These are phyloP conservation scores for Chloris gayana DNA, from an alignment of 176 grass and related monocot genomes.

Conservation along the genomic window DNA sequence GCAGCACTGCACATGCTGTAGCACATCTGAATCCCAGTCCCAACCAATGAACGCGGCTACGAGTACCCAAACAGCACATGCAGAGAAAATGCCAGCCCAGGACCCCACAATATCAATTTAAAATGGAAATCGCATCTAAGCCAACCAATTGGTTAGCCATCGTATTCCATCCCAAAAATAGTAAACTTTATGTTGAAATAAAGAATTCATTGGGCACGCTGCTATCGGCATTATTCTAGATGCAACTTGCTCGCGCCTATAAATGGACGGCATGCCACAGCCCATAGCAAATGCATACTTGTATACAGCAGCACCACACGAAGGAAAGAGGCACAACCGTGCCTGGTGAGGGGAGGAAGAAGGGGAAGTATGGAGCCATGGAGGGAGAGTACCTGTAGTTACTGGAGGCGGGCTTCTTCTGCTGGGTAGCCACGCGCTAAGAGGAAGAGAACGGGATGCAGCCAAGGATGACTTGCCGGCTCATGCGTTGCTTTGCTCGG, in stretches of 20 bases:
- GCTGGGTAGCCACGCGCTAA: constrained; percentile 50
- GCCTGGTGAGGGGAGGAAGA: constrained; percentile 1
- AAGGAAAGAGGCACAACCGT: constrained; percentile 30
- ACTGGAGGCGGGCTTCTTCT: background rate
- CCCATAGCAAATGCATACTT: constrained; percentile 26
- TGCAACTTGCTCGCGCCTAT: constrained; percentile 47
- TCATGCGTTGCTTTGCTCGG: constrained; percentile 14
- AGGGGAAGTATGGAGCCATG: background rate
- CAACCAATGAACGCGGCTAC: constrained; percentile 19
- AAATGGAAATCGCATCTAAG: constrained; percentile 20
- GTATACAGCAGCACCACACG: constrained; percentile 14
- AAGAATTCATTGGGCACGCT: constrained; percentile 3
- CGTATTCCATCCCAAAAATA: constrained; percentile 42
- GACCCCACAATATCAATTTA: constrained; percentile 9
- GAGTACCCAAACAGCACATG: constrained; percentile 9
- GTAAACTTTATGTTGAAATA: constrained; percentile 37
- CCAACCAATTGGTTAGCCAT: constrained; percentile 23
- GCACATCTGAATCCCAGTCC: constrained; percentile 6
- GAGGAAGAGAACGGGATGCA: constrained; percentile 60
- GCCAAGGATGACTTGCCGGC: constrained; percentile 79
- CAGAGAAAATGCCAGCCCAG: constrained; percentile 23
- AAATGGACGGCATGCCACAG: constrained; percentile 36
- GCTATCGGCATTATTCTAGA: constrained; percentile 16
- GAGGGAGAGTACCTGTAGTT: constrained; percentile 7
- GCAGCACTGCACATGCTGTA: background rate